phyloP scores from a whole-genome alignment of 306 rosid genomes.

The Casuarina equisetifolia region DNA sequence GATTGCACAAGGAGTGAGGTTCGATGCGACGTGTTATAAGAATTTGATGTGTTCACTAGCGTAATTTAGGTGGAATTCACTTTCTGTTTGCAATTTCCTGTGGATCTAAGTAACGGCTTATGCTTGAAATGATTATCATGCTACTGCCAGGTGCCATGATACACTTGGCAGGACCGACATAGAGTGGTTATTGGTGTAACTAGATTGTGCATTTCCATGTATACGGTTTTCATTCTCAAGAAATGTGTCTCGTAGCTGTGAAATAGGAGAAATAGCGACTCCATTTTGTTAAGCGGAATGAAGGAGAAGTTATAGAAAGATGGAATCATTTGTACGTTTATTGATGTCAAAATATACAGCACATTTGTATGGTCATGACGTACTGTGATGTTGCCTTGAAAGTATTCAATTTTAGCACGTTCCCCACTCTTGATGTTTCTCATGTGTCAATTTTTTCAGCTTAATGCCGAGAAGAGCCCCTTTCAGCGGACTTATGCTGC shows the following conservation, averaged over 20 bases:
- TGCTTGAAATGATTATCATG: neutral
- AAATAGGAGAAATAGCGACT: neutral
- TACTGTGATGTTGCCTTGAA: conserved; percentile 16
- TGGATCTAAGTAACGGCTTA: neutral
- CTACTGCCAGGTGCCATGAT: neutral
- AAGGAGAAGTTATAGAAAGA: neutral
- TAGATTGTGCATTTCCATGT: neutral
- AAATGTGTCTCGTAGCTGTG: neutral
- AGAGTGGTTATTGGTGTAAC: neutral
- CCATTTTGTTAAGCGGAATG: neutral
- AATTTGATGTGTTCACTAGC: conserved; percentile 11
- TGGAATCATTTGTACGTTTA: neutral
- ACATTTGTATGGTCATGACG: neutral
- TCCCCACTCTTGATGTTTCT: conserved; percentile 21
- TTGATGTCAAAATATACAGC: neutral
- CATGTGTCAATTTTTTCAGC: conserved; percentile 56
- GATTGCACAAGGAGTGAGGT: conserved; percentile 24
- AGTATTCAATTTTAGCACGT: conserved; percentile 7
- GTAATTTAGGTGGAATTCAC: neutral
- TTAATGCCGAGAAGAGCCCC: conserved; percentile 94
- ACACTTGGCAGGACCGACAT: neutral
- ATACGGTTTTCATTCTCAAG: neutral
- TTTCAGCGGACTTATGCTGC: conserved; percentile 95
- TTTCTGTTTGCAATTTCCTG: neutral
- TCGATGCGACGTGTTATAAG: conserved; percentile 1